A percentile compares a stretch with the other conserved stretches of the same genome.
Evolutionary conservation across 345 rosid genomes (phyloP).

Genomic region (Nephelium lappaceum): DNA sequence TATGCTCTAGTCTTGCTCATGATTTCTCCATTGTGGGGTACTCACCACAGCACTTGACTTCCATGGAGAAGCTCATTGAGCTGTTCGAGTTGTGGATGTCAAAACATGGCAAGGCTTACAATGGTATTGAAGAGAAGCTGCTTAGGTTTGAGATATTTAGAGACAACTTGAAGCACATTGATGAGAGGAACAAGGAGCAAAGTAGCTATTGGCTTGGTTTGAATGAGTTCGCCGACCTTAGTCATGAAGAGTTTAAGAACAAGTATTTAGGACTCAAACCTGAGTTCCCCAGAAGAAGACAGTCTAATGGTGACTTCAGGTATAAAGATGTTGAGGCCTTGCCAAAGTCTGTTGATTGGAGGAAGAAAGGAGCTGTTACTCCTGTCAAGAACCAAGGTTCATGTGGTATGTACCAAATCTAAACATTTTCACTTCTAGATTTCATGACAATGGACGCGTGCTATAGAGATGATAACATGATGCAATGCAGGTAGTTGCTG

Average conservation of each 20-base stretch:
- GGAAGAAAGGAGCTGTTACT: conserved; percentile 82
- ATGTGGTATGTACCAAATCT: conserved; percentile 48
- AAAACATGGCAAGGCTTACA: conserved; percentile 58
- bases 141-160: conserved; percentile 66
- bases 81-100: conserved; percentile 78
- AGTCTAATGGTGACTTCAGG: conserved; percentile 33
- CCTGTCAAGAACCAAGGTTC: conserved; percentile 85
- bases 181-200: conserved; percentile 60
- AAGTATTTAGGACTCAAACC: conserved; percentile 59
- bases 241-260: conserved; percentile 75
- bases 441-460: neutral
- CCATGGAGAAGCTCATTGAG: conserved; percentile 57
- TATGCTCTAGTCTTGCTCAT: conserved; percentile 36
- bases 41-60: conserved; percentile 56
- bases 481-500: conserved; percentile 78
- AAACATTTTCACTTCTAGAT: neutral
- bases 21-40: conserved; percentile 77
- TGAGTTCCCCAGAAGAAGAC: conserved; percentile 26
- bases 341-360: conserved; percentile 82
- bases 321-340: conserved; percentile 42
- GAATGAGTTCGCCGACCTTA: conserved; percentile 79
- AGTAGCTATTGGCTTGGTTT: conserved; percentile 75
- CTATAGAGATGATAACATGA: neutral
- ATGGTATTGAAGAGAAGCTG: conserved; percentile 63
- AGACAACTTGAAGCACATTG: conserved; percentile 76